phyloP scores from a whole-genome alignment of 2,329 filamentous ascomycete species.

The Penicillium thymicola region DNA sequence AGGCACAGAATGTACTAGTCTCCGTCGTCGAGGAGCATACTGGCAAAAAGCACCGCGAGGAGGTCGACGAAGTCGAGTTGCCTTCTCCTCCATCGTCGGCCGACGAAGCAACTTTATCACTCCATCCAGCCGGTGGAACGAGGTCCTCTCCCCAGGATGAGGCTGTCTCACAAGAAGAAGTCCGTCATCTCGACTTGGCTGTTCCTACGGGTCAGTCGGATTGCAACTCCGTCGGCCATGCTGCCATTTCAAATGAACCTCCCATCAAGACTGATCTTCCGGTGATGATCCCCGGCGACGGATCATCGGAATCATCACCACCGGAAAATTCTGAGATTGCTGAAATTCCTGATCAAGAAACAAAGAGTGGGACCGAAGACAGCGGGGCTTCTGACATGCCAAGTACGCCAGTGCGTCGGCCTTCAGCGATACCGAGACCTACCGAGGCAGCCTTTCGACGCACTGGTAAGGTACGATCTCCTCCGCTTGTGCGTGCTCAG shows the following conservation, averaged over 20 bases:
- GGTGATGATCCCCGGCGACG: slow-evolving; percentile 7
- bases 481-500: slow-evolving; percentile 50
- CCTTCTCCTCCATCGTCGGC: slow-evolving; percentile 17
- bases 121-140: slow-evolving; percentile 18
- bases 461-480: slow-evolving; percentile 40
- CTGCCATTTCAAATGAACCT: slow-evolving; percentile 7
- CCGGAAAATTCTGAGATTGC: slow-evolving; percentile 12
- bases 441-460: slow-evolving; percentile 37
- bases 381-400: slow-evolving; percentile 9
- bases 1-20: slow-evolving; percentile 61
- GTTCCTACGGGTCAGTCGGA: slow-evolving; percentile 37
- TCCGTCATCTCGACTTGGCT: slow-evolving; percentile 61
- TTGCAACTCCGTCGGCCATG: slow-evolving; percentile 10
- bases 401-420: slow-evolving; percentile 26
- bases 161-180: slow-evolving; percentile 48
- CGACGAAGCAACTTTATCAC: slow-evolving; percentile 21
- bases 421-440: slow-evolving; percentile 42
- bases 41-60: slow-evolving; percentile 33
- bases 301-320: slow-evolving; percentile 2
- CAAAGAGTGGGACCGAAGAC: slow-evolving; percentile 13
- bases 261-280: slow-evolving; percentile 9
- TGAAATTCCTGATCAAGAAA: slow-evolving; percentile 4
- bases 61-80: slow-evolving; percentile 11
- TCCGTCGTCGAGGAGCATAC: slow-evolving; percentile 65
- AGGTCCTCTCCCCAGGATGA: slow-evolving; percentile 22